These are phyloP conservation scores for Tricladium varicosporioides DNA, from an alignment of 2,329 filamentous ascomycete species.

Conservation along the genomic window DNA sequence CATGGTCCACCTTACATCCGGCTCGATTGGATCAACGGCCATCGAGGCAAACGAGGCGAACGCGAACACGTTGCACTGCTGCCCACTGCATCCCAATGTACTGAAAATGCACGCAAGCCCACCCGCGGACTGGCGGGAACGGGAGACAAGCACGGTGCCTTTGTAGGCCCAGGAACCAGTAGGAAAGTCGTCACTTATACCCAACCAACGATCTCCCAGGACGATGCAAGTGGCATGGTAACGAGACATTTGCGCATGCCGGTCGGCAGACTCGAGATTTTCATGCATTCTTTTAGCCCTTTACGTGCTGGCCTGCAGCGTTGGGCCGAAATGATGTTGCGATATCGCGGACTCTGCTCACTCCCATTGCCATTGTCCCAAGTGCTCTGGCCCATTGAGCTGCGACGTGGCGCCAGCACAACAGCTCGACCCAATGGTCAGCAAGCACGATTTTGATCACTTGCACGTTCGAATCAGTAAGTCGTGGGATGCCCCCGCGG, in stretches of 20 bases:
- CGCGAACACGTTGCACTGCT: conserved; percentile 29
- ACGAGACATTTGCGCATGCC: conserved; percentile 13
- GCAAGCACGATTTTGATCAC: conserved; percentile 31
- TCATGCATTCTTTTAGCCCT: conserved; percentile 19
- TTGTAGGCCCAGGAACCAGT: conserved; percentile 23
- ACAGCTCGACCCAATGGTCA: conserved; percentile 26
- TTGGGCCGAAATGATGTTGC: conserved; percentile 31
- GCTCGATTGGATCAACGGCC: conserved; percentile 5
- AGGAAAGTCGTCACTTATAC: conserved; percentile 21
- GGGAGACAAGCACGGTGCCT: neutral
- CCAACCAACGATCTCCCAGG: conserved; percentile 28
- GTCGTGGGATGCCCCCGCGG: conserved; percentile 26
- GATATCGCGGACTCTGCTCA: conserved; percentile 25
- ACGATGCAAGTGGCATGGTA: conserved; percentile 21
- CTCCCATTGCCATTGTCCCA: conserved; percentile 14
- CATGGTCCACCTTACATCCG: neutral
- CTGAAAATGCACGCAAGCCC: conserved; percentile 18
- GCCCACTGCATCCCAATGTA: conserved; percentile 14
- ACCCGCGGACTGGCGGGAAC: conserved; percentile 15
- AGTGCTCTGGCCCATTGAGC: conserved; percentile 16
- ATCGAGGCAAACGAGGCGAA: conserved; percentile 30
- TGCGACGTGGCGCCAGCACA: conserved; percentile 33
- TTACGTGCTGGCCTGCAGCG: conserved; percentile 27
- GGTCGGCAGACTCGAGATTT: conserved; percentile 21
- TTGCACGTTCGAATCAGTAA: conserved; percentile 23